Conservation (phyloP, 345 rosid genomes). For the Rhodamnia argentea region DNA sequence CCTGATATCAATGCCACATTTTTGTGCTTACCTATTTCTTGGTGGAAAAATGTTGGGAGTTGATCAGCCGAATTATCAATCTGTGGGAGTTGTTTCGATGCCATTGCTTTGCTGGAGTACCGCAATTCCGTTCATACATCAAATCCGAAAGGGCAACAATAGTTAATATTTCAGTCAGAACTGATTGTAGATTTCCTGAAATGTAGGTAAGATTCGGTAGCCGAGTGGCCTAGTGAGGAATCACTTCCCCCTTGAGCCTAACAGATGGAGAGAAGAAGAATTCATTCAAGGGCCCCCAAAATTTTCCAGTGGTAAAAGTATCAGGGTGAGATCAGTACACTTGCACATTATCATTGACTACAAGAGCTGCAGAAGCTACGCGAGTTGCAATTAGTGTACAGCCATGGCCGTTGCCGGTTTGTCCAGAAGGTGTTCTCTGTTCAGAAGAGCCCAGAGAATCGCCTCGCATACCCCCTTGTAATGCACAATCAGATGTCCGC, state of each 20-base stretch:
- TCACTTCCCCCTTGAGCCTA: neutral
- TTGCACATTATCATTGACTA: neutral
- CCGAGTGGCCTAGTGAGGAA: neutral
- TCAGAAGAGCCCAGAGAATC: constrained; percentile 50
- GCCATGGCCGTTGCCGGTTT: neutral
- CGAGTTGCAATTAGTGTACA: neutral
- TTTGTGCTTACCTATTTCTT: neutral
- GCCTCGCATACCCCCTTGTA: constrained; percentile 62
- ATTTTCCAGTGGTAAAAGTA: neutral
- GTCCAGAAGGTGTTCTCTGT: constrained; percentile 44
- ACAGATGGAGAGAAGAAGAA: neutral
- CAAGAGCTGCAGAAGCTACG: neutral
- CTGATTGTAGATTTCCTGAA: neutral
- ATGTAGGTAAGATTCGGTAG: neutral
- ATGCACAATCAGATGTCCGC: constrained; percentile 85
- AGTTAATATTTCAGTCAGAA: neutral
- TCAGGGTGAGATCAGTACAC: neutral
- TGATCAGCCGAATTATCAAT: neutral
- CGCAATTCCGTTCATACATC: neutral
- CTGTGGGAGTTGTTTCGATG: neutral
- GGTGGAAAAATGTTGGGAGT: neutral
- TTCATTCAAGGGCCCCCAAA: neutral
- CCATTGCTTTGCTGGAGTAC: neutral
- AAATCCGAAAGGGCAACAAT: neutral
- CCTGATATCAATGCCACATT: neutral